Conservation (phyloP, 257 asterid genomes). For the Forsythia suspensa region DNA sequence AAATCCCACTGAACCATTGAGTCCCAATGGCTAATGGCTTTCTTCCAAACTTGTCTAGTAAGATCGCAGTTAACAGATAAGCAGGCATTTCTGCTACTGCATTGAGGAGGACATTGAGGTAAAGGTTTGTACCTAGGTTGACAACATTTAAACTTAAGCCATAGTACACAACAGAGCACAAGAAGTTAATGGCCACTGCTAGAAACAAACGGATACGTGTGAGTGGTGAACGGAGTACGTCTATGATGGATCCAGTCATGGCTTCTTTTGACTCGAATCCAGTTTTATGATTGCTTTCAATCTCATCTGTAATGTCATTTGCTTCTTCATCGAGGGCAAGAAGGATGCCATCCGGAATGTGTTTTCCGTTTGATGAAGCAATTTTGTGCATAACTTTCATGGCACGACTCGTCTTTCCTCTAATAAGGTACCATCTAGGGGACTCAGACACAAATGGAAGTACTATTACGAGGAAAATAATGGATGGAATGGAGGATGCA, state of each 20-base stretch:
- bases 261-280: constrained; percentile 33
- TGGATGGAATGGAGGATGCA: constrained; percentile 68
- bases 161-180: constrained; percentile 77
- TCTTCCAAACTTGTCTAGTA: constrained; percentile 60
- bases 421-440: constrained; percentile 80
- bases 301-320: background rate
- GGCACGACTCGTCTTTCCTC: constrained; percentile 52
- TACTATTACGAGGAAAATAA: constrained; percentile 42
- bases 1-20: constrained; percentile 67
- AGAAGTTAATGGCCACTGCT: constrained; percentile 70
- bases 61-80: constrained; percentile 54
- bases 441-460: constrained; percentile 81
- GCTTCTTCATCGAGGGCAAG: constrained; percentile 64
- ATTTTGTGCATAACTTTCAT: constrained; percentile 58
- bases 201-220: constrained; percentile 64
- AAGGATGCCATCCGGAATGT: constrained; percentile 42
- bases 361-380: constrained; percentile 53
- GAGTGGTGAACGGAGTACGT: constrained; percentile 53
- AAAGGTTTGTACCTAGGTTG: constrained; percentile 77
- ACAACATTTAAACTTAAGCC: constrained; percentile 79
- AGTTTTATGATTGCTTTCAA: background rate
- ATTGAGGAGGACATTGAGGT: constrained; percentile 69
- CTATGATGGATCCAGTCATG: constrained; percentile 58
- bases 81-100: constrained; percentile 89
- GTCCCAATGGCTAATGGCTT: constrained; percentile 79